phyloP scores from a whole-genome alignment of 192 early-diverging fungal genomes.

The Linnemannia hyalina region DNA sequence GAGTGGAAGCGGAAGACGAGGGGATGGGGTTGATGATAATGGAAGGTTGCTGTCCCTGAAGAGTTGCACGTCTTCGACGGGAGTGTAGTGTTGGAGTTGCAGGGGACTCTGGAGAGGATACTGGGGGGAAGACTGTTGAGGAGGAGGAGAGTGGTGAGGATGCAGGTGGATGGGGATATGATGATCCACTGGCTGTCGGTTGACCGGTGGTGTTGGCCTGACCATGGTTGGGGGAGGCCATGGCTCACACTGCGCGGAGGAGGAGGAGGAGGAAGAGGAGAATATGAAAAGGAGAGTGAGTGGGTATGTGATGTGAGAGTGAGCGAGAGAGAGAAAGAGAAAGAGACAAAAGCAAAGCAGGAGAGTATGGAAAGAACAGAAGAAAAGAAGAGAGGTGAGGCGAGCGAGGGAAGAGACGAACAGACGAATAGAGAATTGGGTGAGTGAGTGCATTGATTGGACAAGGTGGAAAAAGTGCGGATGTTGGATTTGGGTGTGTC shows the following conservation, averaged over 20 bases:
- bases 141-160: slow-evolving; percentile 17
- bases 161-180: background rate
- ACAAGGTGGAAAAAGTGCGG: background rate
- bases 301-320: background rate
- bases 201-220: slow-evolving; percentile 1
- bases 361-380: too few relatives aligned
- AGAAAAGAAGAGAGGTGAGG: background rate
- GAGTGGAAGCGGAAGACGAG: background rate
- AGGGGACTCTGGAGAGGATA: slow-evolving; percentile 8
- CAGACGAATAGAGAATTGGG: background rate
- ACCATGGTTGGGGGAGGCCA: slow-evolving; percentile 34
- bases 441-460: background rate
- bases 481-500: too few relatives aligned
- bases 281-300: background rate
- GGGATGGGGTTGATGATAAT: slow-evolving; percentile 21
- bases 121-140: slow-evolving; percentile 4
- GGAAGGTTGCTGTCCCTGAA: slow-evolving; percentile 39
- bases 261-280: background rate
- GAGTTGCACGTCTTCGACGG: slow-evolving; percentile 43
- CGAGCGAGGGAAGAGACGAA: background rate
- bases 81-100: slow-evolving; percentile 34
- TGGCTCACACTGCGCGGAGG: slow-evolving; percentile 14
- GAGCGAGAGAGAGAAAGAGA: background rate
- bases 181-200: slow-evolving; percentile 8
- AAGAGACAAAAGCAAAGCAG: background rate